Conservation (phyloP, 805 yeast genomes). For the Wickerhamiella qilinensis region DNA sequence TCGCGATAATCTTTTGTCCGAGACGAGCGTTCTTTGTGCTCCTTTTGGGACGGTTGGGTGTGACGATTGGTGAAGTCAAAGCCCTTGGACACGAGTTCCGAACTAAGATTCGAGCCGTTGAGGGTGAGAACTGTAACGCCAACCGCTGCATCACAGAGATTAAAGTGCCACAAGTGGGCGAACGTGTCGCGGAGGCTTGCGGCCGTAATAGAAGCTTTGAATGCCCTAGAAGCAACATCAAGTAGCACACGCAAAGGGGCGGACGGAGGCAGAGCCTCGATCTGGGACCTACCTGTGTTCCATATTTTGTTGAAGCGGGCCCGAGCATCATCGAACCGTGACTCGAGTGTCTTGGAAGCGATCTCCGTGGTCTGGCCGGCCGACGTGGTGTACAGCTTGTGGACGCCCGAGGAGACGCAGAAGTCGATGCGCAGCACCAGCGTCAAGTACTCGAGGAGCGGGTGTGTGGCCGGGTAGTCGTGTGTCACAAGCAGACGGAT, state of each 20-base stretch:
- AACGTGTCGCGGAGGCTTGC: conserved; percentile 28
- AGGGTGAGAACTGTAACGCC: conserved; percentile 34
- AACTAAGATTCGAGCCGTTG: conserved; percentile 32
- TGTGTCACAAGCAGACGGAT: conserved; percentile 50
- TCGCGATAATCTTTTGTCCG: not conserved
- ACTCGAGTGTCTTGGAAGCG: conserved; percentile 19
- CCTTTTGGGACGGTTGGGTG: conserved; percentile 1
- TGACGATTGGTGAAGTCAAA: conserved; percentile 42
- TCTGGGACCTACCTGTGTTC: conserved; percentile 37
- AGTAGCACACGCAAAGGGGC: not conserved
- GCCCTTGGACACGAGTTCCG: conserved; percentile 42
- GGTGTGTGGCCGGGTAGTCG: conserved; percentile 56
- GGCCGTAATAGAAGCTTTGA: not conserved
- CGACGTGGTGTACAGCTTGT: conserved; percentile 55
- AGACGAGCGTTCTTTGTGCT: no score
- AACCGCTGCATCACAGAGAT: conserved; percentile 42
- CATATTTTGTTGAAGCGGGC: conserved; percentile 27
- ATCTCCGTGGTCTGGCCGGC: conserved; percentile 56
- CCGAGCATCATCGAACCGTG: not conserved
- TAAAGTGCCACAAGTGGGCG: conserved; percentile 65
- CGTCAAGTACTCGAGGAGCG: conserved; percentile 50
- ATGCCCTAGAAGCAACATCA: not conserved
- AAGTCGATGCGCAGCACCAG: conserved; percentile 53
- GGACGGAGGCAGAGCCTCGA: conserved; percentile 14
- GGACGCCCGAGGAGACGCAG: conserved; percentile 57